These are phyloP conservation scores for Dendrobium nobile DNA, from an alignment of 106 monocot species.

Conservation along the genomic window DNA sequence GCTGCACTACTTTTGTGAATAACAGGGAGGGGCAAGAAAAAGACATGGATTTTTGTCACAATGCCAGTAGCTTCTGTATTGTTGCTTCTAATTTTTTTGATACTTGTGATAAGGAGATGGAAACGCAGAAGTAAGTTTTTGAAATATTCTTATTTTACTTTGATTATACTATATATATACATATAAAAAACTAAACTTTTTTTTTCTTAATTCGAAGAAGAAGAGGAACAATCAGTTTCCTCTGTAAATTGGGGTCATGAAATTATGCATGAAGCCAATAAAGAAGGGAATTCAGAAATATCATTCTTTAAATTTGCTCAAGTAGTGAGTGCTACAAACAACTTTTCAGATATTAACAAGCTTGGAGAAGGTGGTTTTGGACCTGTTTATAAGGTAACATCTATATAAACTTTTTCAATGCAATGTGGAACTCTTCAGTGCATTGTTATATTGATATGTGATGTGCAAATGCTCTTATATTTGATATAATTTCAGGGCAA, in stretches of 20 bases:
- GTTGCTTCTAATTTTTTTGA: background rate
- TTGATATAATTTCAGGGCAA: slow-evolving; percentile 24
- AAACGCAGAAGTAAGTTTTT: background rate
- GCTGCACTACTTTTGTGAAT: background rate
- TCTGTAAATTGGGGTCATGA: background rate
- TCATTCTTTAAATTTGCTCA: background rate
- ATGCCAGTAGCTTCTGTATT: background rate
- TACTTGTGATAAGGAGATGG: background rate
- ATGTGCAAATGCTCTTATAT: too few relatives aligned
- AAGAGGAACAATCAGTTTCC: background rate
- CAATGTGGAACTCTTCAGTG: too few relatives aligned
- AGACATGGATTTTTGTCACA: background rate
- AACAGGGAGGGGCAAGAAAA: background rate
- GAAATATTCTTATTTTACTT: background rate
- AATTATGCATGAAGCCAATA: background rate
- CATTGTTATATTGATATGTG: too few relatives aligned
- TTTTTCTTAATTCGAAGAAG: background rate
- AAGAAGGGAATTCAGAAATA: background rate
- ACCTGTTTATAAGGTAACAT: slow-evolving; percentile 29
- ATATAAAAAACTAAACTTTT: background rate
- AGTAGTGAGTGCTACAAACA: background rate
- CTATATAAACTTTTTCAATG: too few relatives aligned
- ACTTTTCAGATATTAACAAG: background rate
- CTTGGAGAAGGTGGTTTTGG: slow-evolving; percentile 17
- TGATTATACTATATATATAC: background rate